phyloP scores from a whole-genome alignment of 1,139 yeast species.

The Nadsonia commutata region DNA sequence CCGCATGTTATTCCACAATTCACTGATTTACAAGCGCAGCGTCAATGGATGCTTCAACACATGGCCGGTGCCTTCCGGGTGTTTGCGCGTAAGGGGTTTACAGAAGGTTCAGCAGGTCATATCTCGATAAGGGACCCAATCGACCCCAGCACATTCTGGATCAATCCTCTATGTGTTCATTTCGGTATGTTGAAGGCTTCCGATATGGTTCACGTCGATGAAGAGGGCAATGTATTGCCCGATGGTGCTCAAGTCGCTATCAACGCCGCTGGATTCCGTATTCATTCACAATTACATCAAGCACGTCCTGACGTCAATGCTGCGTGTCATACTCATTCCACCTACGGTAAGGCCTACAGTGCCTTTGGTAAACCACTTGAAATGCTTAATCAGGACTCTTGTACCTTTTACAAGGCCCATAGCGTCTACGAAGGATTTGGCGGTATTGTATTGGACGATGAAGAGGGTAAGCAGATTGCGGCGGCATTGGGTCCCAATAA shows the following conservation, averaged over 20 bases:
- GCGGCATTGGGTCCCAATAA: slow-evolving; percentile 49
- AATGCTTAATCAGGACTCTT: slow-evolving; percentile 70
- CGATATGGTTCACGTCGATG: slow-evolving; percentile 67
- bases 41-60: slow-evolving; percentile 55
- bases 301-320: slow-evolving; percentile 71
- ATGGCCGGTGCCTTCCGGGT: slow-evolving; percentile 75
- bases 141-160: slow-evolving; percentile 59
- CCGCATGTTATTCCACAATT: slow-evolving; percentile 33
- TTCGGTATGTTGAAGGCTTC: slow-evolving; percentile 53
- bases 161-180: slow-evolving; percentile 63
- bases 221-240: slow-evolving; percentile 44
- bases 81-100: slow-evolving; percentile 56
- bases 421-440: slow-evolving; percentile 58
- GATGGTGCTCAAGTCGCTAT: slow-evolving; percentile 56
- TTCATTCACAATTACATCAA: slow-evolving; percentile 62
- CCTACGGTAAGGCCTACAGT: slow-evolving; percentile 62
- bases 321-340: slow-evolving; percentile 70
- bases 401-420: slow-evolving; percentile 52
- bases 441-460: slow-evolving; percentile 64
- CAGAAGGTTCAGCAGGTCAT: slow-evolving; percentile 76
- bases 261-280: slow-evolving; percentile 70
- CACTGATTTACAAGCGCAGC: slow-evolving; percentile 34
- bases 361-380: slow-evolving; percentile 58
- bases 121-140: slow-evolving; percentile 70
- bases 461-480: slow-evolving; percentile 58